These are phyloP conservation scores for Tylopilus plumbeoviolaceoides DNA, from an alignment of 768 basidiomycete genomes.

Conservation along the genomic window DNA sequence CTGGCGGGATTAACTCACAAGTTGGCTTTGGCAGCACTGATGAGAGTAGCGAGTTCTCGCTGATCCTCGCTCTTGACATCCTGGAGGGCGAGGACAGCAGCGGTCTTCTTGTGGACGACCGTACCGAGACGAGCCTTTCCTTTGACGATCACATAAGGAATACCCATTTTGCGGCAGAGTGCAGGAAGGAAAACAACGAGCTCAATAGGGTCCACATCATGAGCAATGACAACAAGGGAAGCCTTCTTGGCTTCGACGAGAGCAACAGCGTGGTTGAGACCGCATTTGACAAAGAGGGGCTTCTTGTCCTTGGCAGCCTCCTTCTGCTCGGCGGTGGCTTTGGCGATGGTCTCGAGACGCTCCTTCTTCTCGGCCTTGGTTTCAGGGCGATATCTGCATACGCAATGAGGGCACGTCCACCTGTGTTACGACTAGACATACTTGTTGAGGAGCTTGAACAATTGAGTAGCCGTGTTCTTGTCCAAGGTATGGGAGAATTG, in stretches of 20 bases:
- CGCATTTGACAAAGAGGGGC: conserved; percentile 93
- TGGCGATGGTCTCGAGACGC: conserved; percentile 75
- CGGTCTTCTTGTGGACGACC: conserved; percentile 98
- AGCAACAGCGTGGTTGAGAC: conserved; percentile 94
- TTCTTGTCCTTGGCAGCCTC: conserved; percentile 82
- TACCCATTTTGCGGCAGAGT: conserved; percentile 99
- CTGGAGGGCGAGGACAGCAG: conserved; percentile 85
- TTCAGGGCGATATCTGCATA: conserved; percentile 71
- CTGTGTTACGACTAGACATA: conserved; percentile 19
- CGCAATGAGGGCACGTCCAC: background rate
- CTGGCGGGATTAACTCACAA: conserved; percentile 53
- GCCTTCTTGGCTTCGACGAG: conserved; percentile 98
- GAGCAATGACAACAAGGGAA: conserved; percentile 89
- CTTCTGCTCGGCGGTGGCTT: conserved; percentile 78
- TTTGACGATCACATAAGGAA: conserved; percentile 98
- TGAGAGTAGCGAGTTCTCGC: conserved; percentile 87
- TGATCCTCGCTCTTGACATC: conserved; percentile 95
- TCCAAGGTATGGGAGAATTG: conserved; percentile 96
- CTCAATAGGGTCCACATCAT: conserved; percentile 99
- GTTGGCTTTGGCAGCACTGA: conserved; percentile 95
- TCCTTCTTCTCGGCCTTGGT: conserved; percentile 97
- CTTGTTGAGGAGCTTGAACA: conserved; percentile 98
- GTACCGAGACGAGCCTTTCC: conserved; percentile 97
- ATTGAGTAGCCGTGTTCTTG: conserved; percentile 98
- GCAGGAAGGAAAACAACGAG: conserved; percentile 98